phyloP scores from a whole-genome alignment of 805 yeast genomes.

The Yamadazyma sp. region DNA sequence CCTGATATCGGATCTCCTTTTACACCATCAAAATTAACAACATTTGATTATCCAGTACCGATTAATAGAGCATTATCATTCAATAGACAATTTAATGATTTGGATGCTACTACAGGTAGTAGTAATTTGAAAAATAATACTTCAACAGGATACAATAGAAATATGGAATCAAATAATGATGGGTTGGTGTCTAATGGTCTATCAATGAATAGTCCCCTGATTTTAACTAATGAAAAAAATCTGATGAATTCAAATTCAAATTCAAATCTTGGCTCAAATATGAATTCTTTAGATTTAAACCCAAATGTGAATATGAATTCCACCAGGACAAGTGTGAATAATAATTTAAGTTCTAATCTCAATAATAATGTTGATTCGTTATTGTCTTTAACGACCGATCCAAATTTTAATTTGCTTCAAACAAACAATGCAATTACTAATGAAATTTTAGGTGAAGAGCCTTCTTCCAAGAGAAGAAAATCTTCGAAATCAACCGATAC shows the following conservation, averaged over 20 bases:
- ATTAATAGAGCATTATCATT: constrained; percentile 14
- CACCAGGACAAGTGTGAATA: not conserved
- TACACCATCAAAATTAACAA: constrained; percentile 9
- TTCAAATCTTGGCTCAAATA: not conserved
- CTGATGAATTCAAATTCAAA: not conserved
- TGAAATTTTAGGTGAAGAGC: constrained; percentile 4
- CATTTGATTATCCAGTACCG: constrained; percentile 14
- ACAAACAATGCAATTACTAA: constrained; percentile 3
- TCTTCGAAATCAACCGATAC: constrained; percentile 9
- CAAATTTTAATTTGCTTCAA: constrained; percentile 2
- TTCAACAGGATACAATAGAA: too few species aligned
- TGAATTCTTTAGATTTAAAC: too few species aligned
- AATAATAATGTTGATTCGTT: not conserved
- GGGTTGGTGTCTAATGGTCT: too few species aligned
- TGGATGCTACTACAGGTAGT: not conserved
- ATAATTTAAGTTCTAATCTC: not conserved
- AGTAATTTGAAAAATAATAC: not conserved
- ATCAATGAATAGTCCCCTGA: too few species aligned
- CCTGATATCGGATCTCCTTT: constrained; percentile 13
- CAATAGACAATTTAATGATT: constrained; percentile 9
- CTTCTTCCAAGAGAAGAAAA: constrained; percentile 5
- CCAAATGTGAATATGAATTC: too few species aligned
- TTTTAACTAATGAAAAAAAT: too few species aligned
- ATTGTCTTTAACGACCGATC: constrained; percentile 1
- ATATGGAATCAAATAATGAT: too few species aligned